Evolutionary conservation across 2,329 filamentous ascomycete species (phyloP), one percentile per base, ranked within the genome.

Genomic region (Penicillium expansum): DNA sequence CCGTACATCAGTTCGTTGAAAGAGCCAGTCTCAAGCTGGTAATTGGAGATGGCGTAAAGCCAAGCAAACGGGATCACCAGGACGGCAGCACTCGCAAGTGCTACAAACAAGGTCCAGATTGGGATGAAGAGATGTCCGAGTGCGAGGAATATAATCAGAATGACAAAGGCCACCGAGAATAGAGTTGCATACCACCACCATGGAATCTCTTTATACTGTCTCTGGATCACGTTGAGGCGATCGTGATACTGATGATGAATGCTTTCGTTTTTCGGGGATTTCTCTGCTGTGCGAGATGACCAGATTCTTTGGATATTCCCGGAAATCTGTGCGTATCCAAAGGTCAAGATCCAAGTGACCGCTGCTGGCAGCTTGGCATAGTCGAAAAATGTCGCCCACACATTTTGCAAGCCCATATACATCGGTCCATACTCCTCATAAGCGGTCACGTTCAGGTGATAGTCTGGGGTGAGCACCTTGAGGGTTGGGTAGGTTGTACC

Each of bases 1-100:
- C 83, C 83, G 57, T 86, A 86, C 8, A 85, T 69, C 0, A 87
- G 71, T 67, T 86, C 83, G 56, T 86, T 86, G 64, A 83, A 82
- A 1, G 81, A 82, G 2, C 83, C 83, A 8, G 84, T 84, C 1
- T 82, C 74, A 27, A 81, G 66, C 55, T 76, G 76, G 58, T 77
- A 80, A 63, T 85, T 85, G 9, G 83, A 85, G 30, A 86, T 75
- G 1, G 83, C 82, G 52, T 86, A 86, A 0, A 86, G 74, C 77
- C 82, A 85, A 11, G 80, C 80, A 14, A 86, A 76, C 0, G 84
- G 84, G 1, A 85, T 67, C 24, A 86, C 82, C 14, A 84, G 76
- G 11, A 83, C 57, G 0, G 80, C 83, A 0, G 83, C 83, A 0
- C 80, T 84, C 1, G 73, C 73, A 13, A 86, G 72, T 2, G 79